phyloP scores from a whole-genome alignment of 208 protist species.

The Porcisia deanei region DNA sequence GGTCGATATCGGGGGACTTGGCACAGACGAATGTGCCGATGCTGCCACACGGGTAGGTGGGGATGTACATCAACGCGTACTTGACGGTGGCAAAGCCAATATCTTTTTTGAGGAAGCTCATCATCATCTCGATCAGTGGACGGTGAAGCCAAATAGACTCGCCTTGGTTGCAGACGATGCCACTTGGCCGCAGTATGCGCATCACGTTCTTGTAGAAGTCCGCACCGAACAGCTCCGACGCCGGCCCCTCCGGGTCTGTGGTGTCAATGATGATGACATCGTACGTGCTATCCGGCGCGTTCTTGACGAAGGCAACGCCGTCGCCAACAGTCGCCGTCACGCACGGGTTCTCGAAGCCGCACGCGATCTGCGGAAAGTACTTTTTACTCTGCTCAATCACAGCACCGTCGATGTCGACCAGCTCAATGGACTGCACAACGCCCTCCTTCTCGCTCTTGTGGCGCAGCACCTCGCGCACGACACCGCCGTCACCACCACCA shows the following conservation, averaged over 20 bases:
- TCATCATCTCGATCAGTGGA: conserved; percentile 90
- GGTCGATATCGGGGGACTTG: conserved; percentile 64
- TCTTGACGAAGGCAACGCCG: conserved; percentile 83
- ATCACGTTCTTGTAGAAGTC: conserved; percentile 86
- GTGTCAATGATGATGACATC: conserved; percentile 96
- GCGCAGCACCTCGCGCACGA: conserved; percentile 96
- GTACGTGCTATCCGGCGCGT: conserved; percentile 76
- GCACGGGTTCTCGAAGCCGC: conserved; percentile 69
- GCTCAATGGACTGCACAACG: conserved; percentile 87
- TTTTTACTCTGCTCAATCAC: conserved; percentile 88
- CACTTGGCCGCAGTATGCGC: conserved; percentile 77
- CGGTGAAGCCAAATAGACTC: conserved; percentile 94
- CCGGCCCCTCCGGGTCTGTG: conserved; percentile 93
- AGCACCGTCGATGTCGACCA: conserved; percentile 97
- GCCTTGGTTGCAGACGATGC: conserved; percentile 89
- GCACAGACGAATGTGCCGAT: conserved; percentile 89
- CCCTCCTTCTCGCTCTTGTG: conserved; percentile 64
- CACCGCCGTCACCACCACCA: conserved; percentile 98
- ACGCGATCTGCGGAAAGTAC: conserved; percentile 86
- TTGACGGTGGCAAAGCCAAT: conserved; percentile 85
- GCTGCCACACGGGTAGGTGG: conserved; percentile 94
- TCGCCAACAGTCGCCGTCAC: conserved; percentile 82
- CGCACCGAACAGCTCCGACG: conserved; percentile 84
- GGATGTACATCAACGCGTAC: conserved; percentile 93
- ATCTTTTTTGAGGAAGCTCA: conserved; percentile 72